A percentile compares a stretch with the other conserved stretches of the same genome.
Conservation (phyloP, 2,329 filamentous ascomycete species). For the Akanthomyces muscarius region DNA sequence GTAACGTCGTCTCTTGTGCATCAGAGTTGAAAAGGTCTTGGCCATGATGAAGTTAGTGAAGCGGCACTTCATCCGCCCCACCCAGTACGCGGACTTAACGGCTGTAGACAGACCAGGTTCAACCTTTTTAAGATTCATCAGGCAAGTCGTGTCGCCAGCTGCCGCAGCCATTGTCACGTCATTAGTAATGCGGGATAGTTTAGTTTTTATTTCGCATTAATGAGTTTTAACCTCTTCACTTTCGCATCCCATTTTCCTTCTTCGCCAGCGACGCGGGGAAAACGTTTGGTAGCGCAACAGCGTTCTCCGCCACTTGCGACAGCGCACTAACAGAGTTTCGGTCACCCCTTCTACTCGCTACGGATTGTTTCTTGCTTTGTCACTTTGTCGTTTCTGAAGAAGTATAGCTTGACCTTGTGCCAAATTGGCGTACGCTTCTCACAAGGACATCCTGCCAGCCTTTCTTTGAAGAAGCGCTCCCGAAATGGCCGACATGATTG, state of each 20-base stretch:
- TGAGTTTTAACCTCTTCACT: neutral
- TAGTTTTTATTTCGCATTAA: neutral
- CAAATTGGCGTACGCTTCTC: neutral
- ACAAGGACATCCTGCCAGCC: neutral
- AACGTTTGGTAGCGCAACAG: neutral
- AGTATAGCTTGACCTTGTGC: neutral
- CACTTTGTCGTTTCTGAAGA: neutral
- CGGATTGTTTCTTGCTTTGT: neutral
- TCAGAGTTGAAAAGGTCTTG: neutral
- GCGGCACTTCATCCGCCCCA: slow-evolving; percentile 4
- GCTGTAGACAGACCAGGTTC: slow-evolving; percentile 1
- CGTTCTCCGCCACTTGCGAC: neutral
- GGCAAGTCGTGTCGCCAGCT: neutral
- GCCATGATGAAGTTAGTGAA: neutral
- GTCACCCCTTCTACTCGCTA: neutral
- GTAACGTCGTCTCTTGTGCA: neutral
- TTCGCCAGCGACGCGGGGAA: neutral
- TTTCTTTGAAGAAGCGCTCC: no score
- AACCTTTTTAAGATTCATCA: slow-evolving; percentile 1
- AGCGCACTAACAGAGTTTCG: neutral
- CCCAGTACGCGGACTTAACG: slow-evolving; percentile 14
- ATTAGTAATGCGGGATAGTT: slow-evolving; percentile 9
- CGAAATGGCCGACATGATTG: slow-evolving; percentile 21
- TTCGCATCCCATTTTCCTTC: neutral
- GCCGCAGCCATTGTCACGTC: neutral